phyloP scores from a whole-genome alignment of 371 early-diverging fungal genomes.

The Mucor sp. region DNA sequence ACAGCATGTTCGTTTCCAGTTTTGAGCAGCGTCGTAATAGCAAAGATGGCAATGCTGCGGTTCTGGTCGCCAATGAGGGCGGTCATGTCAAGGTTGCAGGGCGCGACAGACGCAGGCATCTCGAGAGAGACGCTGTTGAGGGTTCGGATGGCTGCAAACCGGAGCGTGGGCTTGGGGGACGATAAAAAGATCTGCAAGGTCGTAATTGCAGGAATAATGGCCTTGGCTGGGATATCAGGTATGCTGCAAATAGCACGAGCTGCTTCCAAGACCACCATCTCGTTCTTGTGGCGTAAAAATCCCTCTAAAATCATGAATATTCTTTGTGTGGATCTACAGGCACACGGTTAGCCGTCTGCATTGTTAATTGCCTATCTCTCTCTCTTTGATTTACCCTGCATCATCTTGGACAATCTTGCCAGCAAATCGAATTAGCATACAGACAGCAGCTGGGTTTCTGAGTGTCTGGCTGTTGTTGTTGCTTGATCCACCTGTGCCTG shows the following conservation, averaged over 20 bases:
- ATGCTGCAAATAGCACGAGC: slow-evolving; percentile 95
- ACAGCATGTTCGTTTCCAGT: slow-evolving; percentile 97
- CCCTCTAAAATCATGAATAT: slow-evolving; percentile 87
- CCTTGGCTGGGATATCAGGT: slow-evolving; percentile 77
- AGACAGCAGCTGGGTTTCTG: slow-evolving; percentile 87
- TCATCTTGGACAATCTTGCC: slow-evolving; percentile 94
- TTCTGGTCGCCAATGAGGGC: slow-evolving; percentile 93
- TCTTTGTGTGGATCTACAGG: slow-evolving; percentile 56
- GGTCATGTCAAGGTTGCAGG: slow-evolving; percentile 97
- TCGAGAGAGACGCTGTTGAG: slow-evolving; percentile 88
- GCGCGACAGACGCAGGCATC: slow-evolving; percentile 86
- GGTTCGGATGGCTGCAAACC: slow-evolving; percentile 96
- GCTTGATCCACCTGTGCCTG: slow-evolving; percentile 47
- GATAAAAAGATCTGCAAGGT: slow-evolving; percentile 91
- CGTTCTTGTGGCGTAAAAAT: slow-evolving; percentile 91
- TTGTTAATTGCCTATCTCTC: slow-evolving; percentile 19
- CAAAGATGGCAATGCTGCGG: slow-evolving; percentile 97
- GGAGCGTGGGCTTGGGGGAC: slow-evolving; percentile 89
- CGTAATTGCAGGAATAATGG: slow-evolving; percentile 89
- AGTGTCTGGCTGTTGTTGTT: slow-evolving; percentile 54
- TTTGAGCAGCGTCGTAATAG: slow-evolving; percentile 97
- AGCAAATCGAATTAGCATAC: slow-evolving; percentile 91
- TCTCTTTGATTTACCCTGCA: slow-evolving; percentile 35
- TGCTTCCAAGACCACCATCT: slow-evolving; percentile 97
- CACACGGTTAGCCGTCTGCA: slow-evolving; percentile 46